Base-by-base conservation (phyloP, 2,329 filamentous ascomycete genomes). In the Alternaria infectoria region DNA sequence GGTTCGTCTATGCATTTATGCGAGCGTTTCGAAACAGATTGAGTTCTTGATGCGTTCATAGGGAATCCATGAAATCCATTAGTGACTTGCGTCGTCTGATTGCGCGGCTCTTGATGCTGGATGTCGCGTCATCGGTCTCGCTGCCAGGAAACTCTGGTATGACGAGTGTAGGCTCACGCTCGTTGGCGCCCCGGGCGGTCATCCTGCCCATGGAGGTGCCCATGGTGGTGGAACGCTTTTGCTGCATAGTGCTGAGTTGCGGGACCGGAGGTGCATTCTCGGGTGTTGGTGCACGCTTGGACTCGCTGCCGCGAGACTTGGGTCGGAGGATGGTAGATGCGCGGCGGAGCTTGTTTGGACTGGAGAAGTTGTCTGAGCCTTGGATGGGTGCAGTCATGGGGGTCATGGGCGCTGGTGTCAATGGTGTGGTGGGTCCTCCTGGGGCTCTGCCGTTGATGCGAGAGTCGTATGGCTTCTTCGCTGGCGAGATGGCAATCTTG, bases 21-120 rank as follows among this genome's bases (percentile, higher is more conserved):
- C 66, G 58, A 46, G 49, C 25, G 60, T 57, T 65, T 68, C 59
- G 69, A 70, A 73, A 72, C 66, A 58, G 64, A 67, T 57, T 61
- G 23, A 55, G 28, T 45, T 30, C 36, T 25, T 47, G 17, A 58
- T 57, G 65, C 51, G 28, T 45, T 49, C 66, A 66, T 19, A 74
- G 57, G 51, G 69, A 69, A 52, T 65, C 61, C 49, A 78, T 70
- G 54, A 79, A 69, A 55, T 78, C 77, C 75, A 80, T 78, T 25
- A 79, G 63, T 40, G 77, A 79, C 65, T 78, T 80, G 47, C 78
- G 71, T 71, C 80, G 80, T 45, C 71, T 73, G 30, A 80, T 44
- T 40, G 68, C 69, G 44, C 72, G 70, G 47, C 67, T 67, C 62
- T 76, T 79, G 51, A 73, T 56, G 61, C 62, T 70, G 28, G 62